Evolutionary conservation across 768 basidiomycete species (phyloP).

Genomic region (Pisolithus tinctorius): DNA sequence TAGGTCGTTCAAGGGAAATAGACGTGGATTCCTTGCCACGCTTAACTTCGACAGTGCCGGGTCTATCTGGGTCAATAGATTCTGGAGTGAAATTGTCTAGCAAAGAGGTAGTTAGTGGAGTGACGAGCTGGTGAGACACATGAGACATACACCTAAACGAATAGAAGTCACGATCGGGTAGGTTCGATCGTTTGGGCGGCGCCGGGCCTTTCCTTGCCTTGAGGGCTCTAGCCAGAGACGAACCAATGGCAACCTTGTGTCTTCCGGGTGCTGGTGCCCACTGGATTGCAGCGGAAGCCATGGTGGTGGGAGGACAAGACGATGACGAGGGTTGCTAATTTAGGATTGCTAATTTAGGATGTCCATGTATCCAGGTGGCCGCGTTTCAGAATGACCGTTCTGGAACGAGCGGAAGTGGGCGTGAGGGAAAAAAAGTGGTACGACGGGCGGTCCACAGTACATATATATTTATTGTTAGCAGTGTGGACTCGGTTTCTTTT

Average conservation of each 20-base stretch:
- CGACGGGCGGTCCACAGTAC: not conserved
- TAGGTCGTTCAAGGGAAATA: slow-evolving; percentile 60
- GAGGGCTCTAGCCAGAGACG: slow-evolving; percentile 56
- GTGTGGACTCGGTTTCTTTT: not conserved
- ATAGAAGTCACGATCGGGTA: slow-evolving; percentile 65
- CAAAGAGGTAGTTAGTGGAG: not conserved
- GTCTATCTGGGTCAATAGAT: slow-evolving; percentile 57
- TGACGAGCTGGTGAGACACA: not conserved
- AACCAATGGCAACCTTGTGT: slow-evolving; percentile 53
- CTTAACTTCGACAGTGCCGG: slow-evolving; percentile 60
- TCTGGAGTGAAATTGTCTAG: slow-evolving; percentile 74
- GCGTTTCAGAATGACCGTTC: not conserved
- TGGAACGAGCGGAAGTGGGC: too few species aligned
- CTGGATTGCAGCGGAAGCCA: slow-evolving; percentile 37
- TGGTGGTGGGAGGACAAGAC: slow-evolving; percentile 24
- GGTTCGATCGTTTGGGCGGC: slow-evolving; percentile 32
- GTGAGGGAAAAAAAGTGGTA: too few species aligned
- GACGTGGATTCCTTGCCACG: slow-evolving; percentile 44
- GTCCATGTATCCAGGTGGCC: not conserved
- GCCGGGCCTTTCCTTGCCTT: slow-evolving; percentile 58
- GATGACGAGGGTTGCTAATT: not conserved
- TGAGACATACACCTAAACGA: slow-evolving; percentile 63
- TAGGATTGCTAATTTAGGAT: not conserved
- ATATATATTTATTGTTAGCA: too few species aligned
- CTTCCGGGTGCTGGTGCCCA: slow-evolving; percentile 59